A percentile compares a stretch with the other conserved stretches of the same genome.
Evolutionary conservation across 805 yeast species (phyloP).

Genomic region (Pichia cabralensis): DNA sequence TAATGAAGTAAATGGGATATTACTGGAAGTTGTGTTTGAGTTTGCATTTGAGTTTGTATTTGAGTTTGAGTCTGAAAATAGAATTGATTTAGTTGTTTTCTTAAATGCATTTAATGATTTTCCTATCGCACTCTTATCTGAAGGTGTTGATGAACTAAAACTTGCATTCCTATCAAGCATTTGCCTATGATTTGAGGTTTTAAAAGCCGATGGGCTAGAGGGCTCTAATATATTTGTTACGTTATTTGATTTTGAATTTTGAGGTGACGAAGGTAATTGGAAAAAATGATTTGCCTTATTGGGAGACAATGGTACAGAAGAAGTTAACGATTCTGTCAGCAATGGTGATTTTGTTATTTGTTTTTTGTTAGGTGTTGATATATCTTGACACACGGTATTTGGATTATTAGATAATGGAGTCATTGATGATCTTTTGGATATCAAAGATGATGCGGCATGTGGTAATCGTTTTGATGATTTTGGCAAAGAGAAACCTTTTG

Average conservation of each 20-base stretch:
- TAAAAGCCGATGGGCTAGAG: neutral
- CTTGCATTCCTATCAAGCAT: slow-evolving; percentile 3
- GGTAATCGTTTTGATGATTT: slow-evolving; percentile 3
- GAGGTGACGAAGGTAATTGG: too few species aligned
- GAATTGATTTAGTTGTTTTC: slow-evolving; percentile 9
- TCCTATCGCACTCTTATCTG: slow-evolving; percentile 9
- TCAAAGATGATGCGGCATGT: slow-evolving; percentile 1
- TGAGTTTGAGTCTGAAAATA: slow-evolving; percentile 11
- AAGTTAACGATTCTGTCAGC: too few species aligned
- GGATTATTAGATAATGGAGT: neutral
- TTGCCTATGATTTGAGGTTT: too few species aligned
- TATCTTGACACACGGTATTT: too few species aligned
- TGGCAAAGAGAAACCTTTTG: too few species aligned
- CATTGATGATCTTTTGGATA: slow-evolving; percentile 3
- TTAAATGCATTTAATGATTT: slow-evolving; percentile 9
- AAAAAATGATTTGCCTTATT: too few species aligned
- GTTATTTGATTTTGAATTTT: neutral
- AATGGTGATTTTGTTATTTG: too few species aligned
- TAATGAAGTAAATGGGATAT: neutral
- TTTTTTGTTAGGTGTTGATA: neutral
- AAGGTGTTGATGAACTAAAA: slow-evolving; percentile 8
- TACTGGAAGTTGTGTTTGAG: too few species aligned
- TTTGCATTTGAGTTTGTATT: too few species aligned
- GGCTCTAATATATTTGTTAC: neutral
- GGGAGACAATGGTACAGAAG: too few species aligned